These are phyloP conservation scores for Chiua virens DNA, from an alignment of 768 basidiomycete genomes.

Conservation along the genomic window DNA sequence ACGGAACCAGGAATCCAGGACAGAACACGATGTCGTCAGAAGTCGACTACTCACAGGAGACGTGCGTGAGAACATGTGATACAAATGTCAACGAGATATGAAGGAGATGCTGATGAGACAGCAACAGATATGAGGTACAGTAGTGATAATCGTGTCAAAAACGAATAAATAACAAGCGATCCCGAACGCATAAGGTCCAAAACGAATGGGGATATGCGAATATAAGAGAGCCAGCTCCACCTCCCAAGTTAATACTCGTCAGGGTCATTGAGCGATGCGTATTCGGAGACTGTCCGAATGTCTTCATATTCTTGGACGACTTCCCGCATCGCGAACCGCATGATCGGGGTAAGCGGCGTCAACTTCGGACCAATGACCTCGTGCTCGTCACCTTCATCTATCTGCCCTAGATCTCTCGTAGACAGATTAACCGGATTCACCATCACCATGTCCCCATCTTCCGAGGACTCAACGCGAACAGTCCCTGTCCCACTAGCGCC, in stretches of 20 bases:
- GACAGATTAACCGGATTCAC: conserved; percentile 38
- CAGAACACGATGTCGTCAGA: background rate
- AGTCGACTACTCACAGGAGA: background rate
- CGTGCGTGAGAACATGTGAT: conserved; percentile 3
- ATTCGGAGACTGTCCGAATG: conserved; percentile 71
- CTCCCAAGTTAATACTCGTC: conserved; percentile 57
- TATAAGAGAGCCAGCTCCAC: conserved; percentile 4
- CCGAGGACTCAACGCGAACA: conserved; percentile 37
- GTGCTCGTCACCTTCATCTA: conserved; percentile 53
- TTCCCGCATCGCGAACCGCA: conserved; percentile 81
- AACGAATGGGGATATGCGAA: background rate
- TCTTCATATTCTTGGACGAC: conserved; percentile 84
- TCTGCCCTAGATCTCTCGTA: conserved; percentile 43
- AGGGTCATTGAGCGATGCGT: conserved; percentile 69
- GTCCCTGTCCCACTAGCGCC: conserved; percentile 45
- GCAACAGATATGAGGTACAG: background rate
- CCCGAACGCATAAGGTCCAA: background rate
- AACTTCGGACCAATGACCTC: conserved; percentile 71
- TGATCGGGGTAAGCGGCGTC: conserved; percentile 75
- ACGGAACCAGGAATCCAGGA: background rate
- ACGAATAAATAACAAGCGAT: conserved; percentile 21
- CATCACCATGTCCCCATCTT: conserved; percentile 51
- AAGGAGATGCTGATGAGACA: background rate
- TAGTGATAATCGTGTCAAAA: background rate
- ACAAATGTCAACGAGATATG: background rate